Percentiles rank a stretch among this genome's conserved stretches.
Evolutionary conservation across 202 grass and related monocot species (phyloP).

Genomic region (Zoysia matrella): DNA sequence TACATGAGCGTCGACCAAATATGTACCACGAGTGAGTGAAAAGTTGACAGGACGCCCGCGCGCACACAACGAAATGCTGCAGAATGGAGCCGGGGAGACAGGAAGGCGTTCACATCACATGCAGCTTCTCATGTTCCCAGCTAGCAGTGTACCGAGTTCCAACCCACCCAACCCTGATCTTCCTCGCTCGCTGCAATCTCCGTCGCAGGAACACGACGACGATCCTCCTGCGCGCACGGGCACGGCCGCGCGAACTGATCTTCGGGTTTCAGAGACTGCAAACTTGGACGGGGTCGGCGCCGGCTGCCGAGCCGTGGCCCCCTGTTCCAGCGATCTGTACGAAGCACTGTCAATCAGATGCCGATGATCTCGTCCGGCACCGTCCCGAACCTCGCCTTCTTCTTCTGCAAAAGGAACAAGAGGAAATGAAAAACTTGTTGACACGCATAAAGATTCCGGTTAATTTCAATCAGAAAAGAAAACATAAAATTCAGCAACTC

Average conservation of each 20-base stretch:
- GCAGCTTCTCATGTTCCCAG: constrained; percentile 45
- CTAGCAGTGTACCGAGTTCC: not conserved
- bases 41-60: not conserved
- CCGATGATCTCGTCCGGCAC: constrained; percentile 85
- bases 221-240: not conserved
- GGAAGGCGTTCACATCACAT: constrained; percentile 40
- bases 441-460: constrained; percentile 9
- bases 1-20: not conserved
- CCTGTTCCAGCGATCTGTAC: not conserved
- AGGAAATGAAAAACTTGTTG: not conserved
- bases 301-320: too few species aligned
- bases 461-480: not conserved
- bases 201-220: not conserved
- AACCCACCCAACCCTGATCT: not conserved
- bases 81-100: constrained; percentile 21
- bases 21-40: not conserved
- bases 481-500: not conserved
- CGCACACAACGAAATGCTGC: not conserved
- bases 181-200: not conserved
- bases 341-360: not conserved
- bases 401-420: constrained; percentile 57
- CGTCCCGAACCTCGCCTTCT: constrained; percentile 64
- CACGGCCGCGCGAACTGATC: not conserved
- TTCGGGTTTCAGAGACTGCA: not conserved
- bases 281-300: not conserved